Conservation (phyloP, 2,329 filamentous ascomycete genomes). For the Xylaria sp. region DNA sequence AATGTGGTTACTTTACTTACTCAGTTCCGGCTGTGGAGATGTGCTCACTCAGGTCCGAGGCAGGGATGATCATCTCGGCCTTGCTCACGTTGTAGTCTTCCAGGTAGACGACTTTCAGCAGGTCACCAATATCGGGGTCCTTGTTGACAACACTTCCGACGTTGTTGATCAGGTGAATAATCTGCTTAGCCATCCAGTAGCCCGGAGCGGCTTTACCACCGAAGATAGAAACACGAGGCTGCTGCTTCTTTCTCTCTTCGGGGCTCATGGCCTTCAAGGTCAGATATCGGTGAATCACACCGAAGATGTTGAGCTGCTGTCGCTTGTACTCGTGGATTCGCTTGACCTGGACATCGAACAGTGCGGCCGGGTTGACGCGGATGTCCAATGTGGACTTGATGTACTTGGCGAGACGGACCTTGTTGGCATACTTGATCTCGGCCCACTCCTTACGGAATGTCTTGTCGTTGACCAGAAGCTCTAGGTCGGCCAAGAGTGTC, state of each 20-base stretch:
- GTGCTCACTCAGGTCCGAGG: constrained; percentile 94
- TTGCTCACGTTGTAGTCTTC: constrained; percentile 99
- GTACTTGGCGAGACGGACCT: constrained; percentile 83
- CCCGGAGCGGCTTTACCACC: constrained; percentile 96
- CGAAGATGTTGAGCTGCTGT: constrained; percentile 98
- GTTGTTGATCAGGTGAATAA: constrained; percentile 93
- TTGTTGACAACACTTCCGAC: constrained; percentile 89
- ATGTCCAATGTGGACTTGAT: constrained; percentile 79
- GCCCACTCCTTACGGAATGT: constrained; percentile 91
- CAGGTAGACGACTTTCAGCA: constrained; percentile 94
- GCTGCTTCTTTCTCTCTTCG: constrained; percentile 79
- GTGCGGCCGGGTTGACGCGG: constrained; percentile 75
- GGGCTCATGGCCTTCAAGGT: constrained; percentile 78
- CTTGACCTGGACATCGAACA: constrained; percentile 98
- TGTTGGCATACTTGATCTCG: constrained; percentile 95
- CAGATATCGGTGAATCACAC: constrained; percentile 91
- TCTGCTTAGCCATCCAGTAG: constrained; percentile 99
- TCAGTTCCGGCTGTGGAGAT: constrained; percentile 98
- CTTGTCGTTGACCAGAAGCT: constrained; percentile 77
- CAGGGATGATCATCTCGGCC: constrained; percentile 91
- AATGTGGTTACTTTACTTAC: constrained; percentile 36
- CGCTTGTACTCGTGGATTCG: constrained; percentile 99
- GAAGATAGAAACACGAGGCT: constrained; percentile 89
- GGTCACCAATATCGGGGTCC: constrained; percentile 83
- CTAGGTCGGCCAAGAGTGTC: constrained; percentile 78